Conservation (phyloP, 2,329 filamentous ascomycete genomes). For the Thermothelomyces thermophilus region DNA sequence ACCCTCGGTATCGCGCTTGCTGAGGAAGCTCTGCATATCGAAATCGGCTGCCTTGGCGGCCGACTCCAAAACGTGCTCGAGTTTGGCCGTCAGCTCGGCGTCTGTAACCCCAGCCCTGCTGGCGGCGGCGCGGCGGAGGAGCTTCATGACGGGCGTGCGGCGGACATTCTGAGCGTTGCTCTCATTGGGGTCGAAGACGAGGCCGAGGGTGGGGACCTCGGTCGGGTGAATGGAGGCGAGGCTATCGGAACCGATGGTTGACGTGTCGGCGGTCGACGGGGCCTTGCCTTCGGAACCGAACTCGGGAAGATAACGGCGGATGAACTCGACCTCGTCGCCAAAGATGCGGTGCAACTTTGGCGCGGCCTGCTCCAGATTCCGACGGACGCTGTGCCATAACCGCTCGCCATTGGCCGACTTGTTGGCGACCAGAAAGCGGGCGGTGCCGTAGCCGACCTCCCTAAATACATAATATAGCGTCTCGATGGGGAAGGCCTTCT, state of each 20-base stretch:
- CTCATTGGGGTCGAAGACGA: conserved; percentile 16
- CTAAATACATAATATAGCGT: conserved; percentile 24
- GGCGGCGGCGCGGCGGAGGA: conserved; percentile 21
- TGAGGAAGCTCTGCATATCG: conserved; percentile 17
- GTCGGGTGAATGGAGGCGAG: conserved; percentile 17
- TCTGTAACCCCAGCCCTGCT: conserved; percentile 19
- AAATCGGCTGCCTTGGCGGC: conserved; percentile 17
- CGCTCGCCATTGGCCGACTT: conserved; percentile 22
- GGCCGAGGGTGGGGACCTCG: background rate
- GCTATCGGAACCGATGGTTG: conserved; percentile 23
- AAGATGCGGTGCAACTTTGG: conserved; percentile 25
- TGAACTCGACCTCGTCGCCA: conserved; percentile 25
- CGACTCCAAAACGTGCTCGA: conserved; percentile 18
- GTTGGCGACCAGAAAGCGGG: conserved; percentile 25
- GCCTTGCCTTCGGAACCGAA: conserved; percentile 21
- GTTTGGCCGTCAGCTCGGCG: conserved; percentile 17
- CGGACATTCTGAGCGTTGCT: conserved; percentile 21
- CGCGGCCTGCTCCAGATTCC: conserved; percentile 20
- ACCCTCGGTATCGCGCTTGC: conserved; percentile 25
- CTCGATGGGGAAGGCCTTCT: conserved; percentile 23
- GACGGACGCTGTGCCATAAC: conserved; percentile 24
- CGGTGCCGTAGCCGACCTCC: conserved; percentile 23
- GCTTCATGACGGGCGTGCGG: conserved; percentile 24
- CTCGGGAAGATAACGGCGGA: conserved; percentile 25
- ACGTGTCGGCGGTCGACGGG: conserved; percentile 21